Percentiles rank a stretch among this genome's conserved stretches.
Evolutionary conservation across 805 yeast species (phyloP).

Genomic region (Kluyveromyces nonfermentans): DNA sequence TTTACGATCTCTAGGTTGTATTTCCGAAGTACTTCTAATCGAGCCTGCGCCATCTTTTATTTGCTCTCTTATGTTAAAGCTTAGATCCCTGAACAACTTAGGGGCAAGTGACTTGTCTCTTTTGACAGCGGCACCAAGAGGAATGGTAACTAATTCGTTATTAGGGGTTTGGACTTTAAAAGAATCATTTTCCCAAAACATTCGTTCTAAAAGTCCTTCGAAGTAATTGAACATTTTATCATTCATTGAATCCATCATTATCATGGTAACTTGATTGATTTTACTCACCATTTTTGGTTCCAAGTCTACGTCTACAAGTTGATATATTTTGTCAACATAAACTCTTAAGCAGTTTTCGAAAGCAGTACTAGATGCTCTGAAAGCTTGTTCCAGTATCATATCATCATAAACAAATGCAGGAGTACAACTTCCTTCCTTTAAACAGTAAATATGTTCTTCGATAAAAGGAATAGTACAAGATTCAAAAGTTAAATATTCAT

Average conservation of each 20-base stretch:
- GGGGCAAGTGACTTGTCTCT: conserved; percentile 33
- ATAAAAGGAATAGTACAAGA: conserved; percentile 47
- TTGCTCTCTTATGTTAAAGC: conserved; percentile 50
- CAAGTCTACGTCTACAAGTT: conserved; percentile 47
- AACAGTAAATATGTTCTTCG: conserved; percentile 47
- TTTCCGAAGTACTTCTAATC: conserved; percentile 53
- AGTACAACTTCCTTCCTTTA: conserved; percentile 27
- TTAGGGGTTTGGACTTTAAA: conserved; percentile 50
- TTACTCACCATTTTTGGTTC: conserved; percentile 31
- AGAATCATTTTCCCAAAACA: conserved; percentile 41
- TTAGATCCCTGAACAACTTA: conserved; percentile 20
- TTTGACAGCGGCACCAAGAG: conserved; percentile 63
- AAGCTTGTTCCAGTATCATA: conserved; percentile 44
- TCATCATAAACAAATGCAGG: conserved; percentile 34
- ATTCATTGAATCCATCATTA: conserved; percentile 50
- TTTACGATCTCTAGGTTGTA: conserved; percentile 69
- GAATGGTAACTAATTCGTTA: conserved; percentile 58
- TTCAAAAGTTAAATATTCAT: conserved; percentile 34
- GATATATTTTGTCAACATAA: conserved; percentile 50
- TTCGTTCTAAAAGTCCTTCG: conserved; percentile 30
- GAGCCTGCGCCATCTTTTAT: conserved; percentile 74
- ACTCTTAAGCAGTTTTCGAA: conserved; percentile 51
- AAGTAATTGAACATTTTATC: conserved; percentile 43
- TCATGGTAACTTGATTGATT: conserved; percentile 37
- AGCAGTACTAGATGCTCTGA: conserved; percentile 62